Percentiles rank a stretch among this genome's conserved stretches.
phyloP scores from a whole-genome alignment of 2,329 filamentous ascomycete genomes.

The Sporothrix mexicana region DNA sequence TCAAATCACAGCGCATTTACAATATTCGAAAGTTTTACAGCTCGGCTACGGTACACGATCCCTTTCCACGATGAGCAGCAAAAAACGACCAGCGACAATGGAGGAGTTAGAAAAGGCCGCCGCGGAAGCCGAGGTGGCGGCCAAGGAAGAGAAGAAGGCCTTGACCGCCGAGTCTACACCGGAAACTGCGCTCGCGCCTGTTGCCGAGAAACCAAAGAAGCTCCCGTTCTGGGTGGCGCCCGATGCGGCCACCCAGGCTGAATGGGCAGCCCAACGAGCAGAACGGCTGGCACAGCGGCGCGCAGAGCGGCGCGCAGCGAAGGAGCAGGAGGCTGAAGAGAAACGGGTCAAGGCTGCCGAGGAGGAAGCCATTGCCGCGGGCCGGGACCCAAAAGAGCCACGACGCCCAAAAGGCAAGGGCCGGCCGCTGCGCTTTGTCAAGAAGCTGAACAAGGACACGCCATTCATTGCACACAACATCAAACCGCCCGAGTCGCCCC shows the following conservation, averaged over 20 bases:
- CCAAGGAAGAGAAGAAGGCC: no score
- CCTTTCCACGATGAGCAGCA: no score
- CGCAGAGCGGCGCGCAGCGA: not conserved
- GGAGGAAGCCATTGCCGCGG: not conserved
- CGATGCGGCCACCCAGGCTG: not conserved
- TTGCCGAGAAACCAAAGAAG: not conserved
- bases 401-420: conserved; percentile 11
- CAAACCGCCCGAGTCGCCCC: no score
- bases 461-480: conserved; percentile 1
- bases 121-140: no score
- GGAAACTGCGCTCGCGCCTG: no score
- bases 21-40: no score
- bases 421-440: not conserved
- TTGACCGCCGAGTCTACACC: no score
- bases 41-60: no score
- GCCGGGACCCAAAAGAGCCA: not conserved
- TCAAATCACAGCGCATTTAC: not conserved
- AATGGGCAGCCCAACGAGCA: not conserved
- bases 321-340: not conserved
- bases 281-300: not conserved
- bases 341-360: not conserved
- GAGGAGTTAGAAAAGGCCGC: no score
- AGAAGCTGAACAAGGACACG: not conserved
- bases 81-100: no score
- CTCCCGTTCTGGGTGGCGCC: not conserved